Percentiles rank a stretch among this genome's conserved stretches.
phyloP scores from a whole-genome alignment of 2,329 filamentous ascomycete species.

The Epichloe sylvatica region DNA sequence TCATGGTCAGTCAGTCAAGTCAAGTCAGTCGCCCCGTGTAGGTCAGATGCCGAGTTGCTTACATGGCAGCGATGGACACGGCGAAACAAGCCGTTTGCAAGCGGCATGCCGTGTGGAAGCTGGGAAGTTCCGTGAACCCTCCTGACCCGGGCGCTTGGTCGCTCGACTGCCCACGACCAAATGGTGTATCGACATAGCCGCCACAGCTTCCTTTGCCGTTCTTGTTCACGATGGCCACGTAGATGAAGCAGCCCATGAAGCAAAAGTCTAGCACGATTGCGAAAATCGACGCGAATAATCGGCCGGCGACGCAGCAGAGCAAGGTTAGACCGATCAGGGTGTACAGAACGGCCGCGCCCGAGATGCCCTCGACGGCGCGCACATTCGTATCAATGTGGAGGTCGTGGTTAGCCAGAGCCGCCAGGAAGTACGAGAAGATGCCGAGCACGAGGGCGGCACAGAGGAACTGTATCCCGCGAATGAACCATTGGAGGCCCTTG shows the following conservation, averaged over 20 bases:
- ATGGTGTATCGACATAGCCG: constrained; percentile 46
- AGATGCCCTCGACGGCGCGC: constrained; percentile 64
- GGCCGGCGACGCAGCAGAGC: constrained; percentile 67
- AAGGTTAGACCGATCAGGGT: constrained; percentile 56
- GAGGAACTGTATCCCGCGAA: constrained; percentile 62
- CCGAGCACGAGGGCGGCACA: constrained; percentile 61
- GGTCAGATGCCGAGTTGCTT: constrained; percentile 14
- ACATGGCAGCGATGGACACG: constrained; percentile 66
- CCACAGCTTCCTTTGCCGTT: constrained; percentile 52
- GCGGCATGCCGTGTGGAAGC: constrained; percentile 45
- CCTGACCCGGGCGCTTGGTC: constrained; percentile 32
- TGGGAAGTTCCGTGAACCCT: constrained; percentile 35
- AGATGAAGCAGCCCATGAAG: constrained; percentile 67
- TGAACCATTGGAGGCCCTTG: constrained; percentile 52
- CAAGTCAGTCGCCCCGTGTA: too few species aligned
- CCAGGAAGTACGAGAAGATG: constrained; percentile 75
- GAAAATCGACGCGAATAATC: constrained; percentile 56
- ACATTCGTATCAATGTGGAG: constrained; percentile 48
- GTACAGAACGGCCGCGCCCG: constrained; percentile 63
- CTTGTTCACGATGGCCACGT: constrained; percentile 62
- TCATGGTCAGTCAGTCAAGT: not conserved
- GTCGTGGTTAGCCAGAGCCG: constrained; percentile 52
- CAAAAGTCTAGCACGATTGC: constrained; percentile 63
- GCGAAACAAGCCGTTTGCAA: constrained; percentile 67
- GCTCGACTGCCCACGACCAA: constrained; percentile 49